Percentiles rank a stretch among this genome's conserved stretches.
These are phyloP conservation scores for Yamadazyma oceani DNA, from an alignment of 1,139 yeast species.

Conservation along the genomic window DNA sequence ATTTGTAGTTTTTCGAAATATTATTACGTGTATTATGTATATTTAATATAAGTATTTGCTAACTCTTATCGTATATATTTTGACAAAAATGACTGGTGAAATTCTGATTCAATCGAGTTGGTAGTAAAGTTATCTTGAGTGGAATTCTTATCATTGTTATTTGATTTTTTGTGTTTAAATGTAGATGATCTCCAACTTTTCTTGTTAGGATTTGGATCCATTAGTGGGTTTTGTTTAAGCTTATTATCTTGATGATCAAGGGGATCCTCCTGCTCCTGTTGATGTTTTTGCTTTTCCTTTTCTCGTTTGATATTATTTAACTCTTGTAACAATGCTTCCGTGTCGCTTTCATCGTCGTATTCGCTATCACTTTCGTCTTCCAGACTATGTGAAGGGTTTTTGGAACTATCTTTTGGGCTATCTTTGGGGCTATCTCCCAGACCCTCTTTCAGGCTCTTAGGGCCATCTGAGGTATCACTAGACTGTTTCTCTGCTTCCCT, in stretches of 20 bases:
- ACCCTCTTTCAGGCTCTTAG: too few relatives aligned
- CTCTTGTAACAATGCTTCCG: constrained; percentile 34
- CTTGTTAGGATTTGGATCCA: constrained; percentile 12
- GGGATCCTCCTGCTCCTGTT: constrained; percentile 14
- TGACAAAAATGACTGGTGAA: constrained; percentile 69
- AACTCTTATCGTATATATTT: constrained; percentile 55
- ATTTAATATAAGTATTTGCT: constrained; percentile 1
- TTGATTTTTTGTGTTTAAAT: constrained; percentile 42
- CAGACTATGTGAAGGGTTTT: too few relatives aligned
- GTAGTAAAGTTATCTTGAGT: constrained; percentile 48
- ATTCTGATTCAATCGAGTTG: constrained; percentile 66
- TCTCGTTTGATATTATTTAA: constrained; percentile 50
- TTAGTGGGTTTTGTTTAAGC: constrained; percentile 42
- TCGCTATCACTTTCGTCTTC: constrained; percentile 21
- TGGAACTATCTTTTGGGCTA: too few relatives aligned
- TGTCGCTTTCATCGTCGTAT: constrained; percentile 11
- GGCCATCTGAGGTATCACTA: too few relatives aligned
- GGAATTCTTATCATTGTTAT: constrained; percentile 23
- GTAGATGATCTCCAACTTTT: constrained; percentile 60
- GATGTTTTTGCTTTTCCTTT: constrained; percentile 27
- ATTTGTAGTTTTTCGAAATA: not conserved
- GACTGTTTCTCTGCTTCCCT: too few relatives aligned
- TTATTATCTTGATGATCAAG: constrained; percentile 5
- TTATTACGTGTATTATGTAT: constrained; percentile 3
- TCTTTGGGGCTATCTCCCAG: too few relatives aligned